Conservation (phyloP, 768 basidiomycete genomes). For the Boletus huronensis region DNA sequence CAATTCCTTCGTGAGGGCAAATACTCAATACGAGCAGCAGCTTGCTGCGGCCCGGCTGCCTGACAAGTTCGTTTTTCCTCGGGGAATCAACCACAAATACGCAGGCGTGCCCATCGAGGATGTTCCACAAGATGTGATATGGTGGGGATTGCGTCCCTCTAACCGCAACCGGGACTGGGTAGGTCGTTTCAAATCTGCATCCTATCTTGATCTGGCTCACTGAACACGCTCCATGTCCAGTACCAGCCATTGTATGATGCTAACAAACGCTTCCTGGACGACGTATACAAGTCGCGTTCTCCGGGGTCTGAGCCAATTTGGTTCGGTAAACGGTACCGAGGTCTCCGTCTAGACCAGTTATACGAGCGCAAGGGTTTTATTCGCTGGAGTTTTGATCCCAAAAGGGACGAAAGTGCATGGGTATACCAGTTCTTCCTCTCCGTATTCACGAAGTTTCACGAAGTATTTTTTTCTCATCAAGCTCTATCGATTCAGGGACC, state of each 20-base stretch:
- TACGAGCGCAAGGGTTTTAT: conserved; percentile 4
- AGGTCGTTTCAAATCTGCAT: neutral
- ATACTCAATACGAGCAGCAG: conserved; percentile 8
- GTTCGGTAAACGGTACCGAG: conserved; percentile 18
- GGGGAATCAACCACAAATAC: neutral
- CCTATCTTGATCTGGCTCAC: neutral
- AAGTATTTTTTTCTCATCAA: neutral
- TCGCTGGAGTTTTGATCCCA: conserved; percentile 9
- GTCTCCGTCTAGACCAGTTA: conserved; percentile 14
- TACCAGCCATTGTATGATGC: conserved; percentile 14
- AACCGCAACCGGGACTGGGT: conserved; percentile 5
- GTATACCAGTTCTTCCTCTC: conserved; percentile 1
- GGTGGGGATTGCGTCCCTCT: conserved; percentile 6
- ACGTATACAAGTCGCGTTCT: conserved; percentile 12
- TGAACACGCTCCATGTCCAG: neutral
- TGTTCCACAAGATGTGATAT: conserved; percentile 16
- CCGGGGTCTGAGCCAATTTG: conserved; percentile 23
- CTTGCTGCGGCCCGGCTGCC: conserved; percentile 2
- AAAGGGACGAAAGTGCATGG: neutral
- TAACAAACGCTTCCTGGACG: conserved; percentile 14
- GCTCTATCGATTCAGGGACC: conserved; percentile 7
- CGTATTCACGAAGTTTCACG: neutral
- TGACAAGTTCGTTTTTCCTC: conserved; percentile 9
- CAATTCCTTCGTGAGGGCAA: neutral
- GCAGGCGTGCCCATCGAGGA: conserved; percentile 6